Percentiles rank a stretch among this genome's conserved stretches.
These are phyloP conservation scores for Amauroascus niger DNA, from an alignment of 2,329 filamentous ascomycete species.

Conservation along the genomic window DNA sequence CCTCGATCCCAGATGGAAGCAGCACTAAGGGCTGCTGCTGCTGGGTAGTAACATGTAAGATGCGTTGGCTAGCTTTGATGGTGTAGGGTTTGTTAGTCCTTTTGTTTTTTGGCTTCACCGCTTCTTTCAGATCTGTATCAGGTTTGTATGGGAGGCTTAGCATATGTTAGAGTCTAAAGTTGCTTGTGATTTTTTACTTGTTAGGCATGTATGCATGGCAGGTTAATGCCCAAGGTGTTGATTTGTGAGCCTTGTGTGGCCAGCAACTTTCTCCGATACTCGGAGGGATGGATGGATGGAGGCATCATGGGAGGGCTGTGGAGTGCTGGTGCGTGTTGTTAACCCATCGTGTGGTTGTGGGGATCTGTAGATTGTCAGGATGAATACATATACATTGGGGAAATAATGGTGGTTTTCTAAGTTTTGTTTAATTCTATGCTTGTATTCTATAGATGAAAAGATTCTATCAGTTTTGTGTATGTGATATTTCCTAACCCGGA, in stretches of 20 bases:
- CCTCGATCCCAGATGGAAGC: no score
- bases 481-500: no score
- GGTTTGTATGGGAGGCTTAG: background rate
- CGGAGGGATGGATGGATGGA: background rate
- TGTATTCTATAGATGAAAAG: no score
- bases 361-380: no score
- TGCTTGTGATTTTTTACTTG: background rate
- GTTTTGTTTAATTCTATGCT: no score
- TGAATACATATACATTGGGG: no score
- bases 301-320: background rate
- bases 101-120: background rate
- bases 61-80: no score
- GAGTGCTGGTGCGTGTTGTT: background rate
- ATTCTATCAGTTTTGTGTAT: no score
- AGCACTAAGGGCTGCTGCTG: background rate
- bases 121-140: background rate
- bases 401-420: no score
- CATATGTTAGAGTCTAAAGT: no score
- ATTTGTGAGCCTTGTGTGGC: background rate
- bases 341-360: background rate
- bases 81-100: background rate
- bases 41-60: no score
- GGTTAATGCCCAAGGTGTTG: slow-evolving; percentile 3
- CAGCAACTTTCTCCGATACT: background rate
- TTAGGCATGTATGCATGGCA: slow-evolving; percentile 8